Evolutionary conservation across 306 rosid genomes (phyloP).

Genomic region (Lablab purpureus): DNA sequence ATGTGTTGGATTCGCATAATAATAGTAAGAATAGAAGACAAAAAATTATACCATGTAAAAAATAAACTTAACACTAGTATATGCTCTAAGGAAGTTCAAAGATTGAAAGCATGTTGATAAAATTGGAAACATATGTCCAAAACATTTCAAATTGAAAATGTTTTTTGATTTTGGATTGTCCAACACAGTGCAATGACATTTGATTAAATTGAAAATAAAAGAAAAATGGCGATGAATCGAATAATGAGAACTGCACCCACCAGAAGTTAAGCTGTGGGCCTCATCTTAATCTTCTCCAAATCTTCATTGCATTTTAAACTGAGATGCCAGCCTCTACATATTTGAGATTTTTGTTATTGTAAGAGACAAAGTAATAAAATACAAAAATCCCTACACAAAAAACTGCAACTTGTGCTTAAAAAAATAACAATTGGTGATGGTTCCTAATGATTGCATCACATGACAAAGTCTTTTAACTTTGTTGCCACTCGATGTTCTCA

Average conservation of each 20-base stretch:
- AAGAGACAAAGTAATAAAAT: background rate
- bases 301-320: conserved; percentile 17
- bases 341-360: conserved; percentile 2
- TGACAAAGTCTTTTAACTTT: conserved; percentile 2
- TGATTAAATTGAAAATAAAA: background rate
- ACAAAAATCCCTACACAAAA: background rate
- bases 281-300: conserved; percentile 6
- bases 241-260: conserved; percentile 1
- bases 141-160: too few relatives aligned
- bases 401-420: background rate
- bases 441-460: conserved; percentile 22
- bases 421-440: background rate
- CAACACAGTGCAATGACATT: background rate
- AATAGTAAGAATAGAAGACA: too few relatives aligned
- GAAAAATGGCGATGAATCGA: background rate
- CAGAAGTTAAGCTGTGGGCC: conserved; percentile 6
- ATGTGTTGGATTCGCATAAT: too few relatives aligned
- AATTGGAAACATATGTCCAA: too few relatives aligned
- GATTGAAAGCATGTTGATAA: too few relatives aligned
- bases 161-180: too few relatives aligned
- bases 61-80: too few relatives aligned
- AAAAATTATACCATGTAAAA: too few relatives aligned
- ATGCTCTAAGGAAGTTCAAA: too few relatives aligned
- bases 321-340: conserved; percentile 12
- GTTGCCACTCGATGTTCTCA: background rate